phyloP scores from a whole-genome alignment of 805 yeast genomes.

The Candida manassasensis region DNA sequence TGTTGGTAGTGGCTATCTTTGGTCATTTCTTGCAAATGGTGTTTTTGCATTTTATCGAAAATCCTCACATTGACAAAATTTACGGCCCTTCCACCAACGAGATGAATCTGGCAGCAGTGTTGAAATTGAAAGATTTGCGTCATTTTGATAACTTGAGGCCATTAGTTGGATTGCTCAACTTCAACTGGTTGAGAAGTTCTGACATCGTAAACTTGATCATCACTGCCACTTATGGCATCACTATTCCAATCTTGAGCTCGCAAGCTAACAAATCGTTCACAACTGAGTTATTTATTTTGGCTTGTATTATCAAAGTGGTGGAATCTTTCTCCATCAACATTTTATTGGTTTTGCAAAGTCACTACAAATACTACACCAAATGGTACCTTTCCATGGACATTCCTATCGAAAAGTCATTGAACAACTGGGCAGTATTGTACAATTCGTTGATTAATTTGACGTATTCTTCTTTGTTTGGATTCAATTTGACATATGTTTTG shows the following conservation, averaged over 20 bases:
- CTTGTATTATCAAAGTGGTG: slow-evolving; percentile 44
- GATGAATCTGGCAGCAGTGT: slow-evolving; percentile 30
- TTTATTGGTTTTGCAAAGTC: slow-evolving; percentile 56
- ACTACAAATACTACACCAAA: slow-evolving; percentile 58
- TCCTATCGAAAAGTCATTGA: slow-evolving; percentile 59
- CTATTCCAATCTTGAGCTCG: slow-evolving; percentile 34
- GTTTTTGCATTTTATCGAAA: slow-evolving; percentile 70
- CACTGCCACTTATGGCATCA: slow-evolving; percentile 36
- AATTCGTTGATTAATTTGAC: slow-evolving; percentile 48
- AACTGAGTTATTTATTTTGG: slow-evolving; percentile 30
- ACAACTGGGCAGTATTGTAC: slow-evolving; percentile 70
- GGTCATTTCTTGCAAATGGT: slow-evolving; percentile 78
- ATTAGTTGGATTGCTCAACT: slow-evolving; percentile 58
- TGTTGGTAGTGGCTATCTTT: slow-evolving; percentile 60
- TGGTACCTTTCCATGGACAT: slow-evolving; percentile 60
- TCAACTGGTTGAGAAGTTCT: slow-evolving; percentile 58
- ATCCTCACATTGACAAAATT: slow-evolving; percentile 81
- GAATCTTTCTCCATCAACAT: slow-evolving; percentile 49
- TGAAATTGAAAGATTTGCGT: slow-evolving; percentile 46
- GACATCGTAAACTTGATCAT: slow-evolving; percentile 51
- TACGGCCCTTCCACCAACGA: slow-evolving; percentile 49
- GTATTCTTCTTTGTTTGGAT: slow-evolving; percentile 47
- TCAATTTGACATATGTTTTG: slow-evolving; percentile 27
- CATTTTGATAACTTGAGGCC: slow-evolving; percentile 42
- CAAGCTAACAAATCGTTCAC: slow-evolving; percentile 16